Base-by-base conservation (phyloP, 2,329 filamentous ascomycete species). In the Chaetothyriales sp. region DNA sequence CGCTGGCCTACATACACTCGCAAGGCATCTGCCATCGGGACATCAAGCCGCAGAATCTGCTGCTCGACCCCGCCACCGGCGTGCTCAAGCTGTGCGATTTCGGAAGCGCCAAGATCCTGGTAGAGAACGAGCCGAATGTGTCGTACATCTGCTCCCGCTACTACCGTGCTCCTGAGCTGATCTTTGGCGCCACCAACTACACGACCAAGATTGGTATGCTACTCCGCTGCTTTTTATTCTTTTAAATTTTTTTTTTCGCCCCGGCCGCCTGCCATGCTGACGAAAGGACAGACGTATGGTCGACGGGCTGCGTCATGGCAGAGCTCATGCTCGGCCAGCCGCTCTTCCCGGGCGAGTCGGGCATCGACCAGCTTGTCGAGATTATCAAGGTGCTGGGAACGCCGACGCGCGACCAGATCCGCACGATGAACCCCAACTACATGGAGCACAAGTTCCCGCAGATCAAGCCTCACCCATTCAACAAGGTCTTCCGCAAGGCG, bases 401-500 rank as follows among this genome's bases (percentile, higher is more conserved):
- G 18, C 92, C 92, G 18, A 97, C 92, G 37, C 81, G 92, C 59
- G 92, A 98, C 69, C 92, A 98, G 71, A 98, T 98, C 65, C 86
- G 92, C 62, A 98, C 92, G 60, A 98, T 98, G 92, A 98, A 98
- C 71, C 92, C 92, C 54, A 98, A 98, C 72, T 98, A 98, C 72
- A 98, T 98, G 92, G 92, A 98, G 74, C 92, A 98, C 75, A 97
- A 97, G 75, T 98, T 98, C 72, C 92, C 92, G 47, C 92, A 98
- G 71, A 98, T 98, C 75, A 98, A 98, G 76, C 92, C 92, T 53
- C 92, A 98, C 66, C 92, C 92, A 25, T 98, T 98, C 77, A 94
- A 86, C 74, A 97, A 97, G 80, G 92, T 98, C 51, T 97, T 98
- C 80, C 84, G 92, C 62, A 95, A 94, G 78, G 92, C 92, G 52